phyloP scores from a whole-genome alignment of 2,329 filamentous ascomycete genomes.

The Verticillium longisporum region DNA sequence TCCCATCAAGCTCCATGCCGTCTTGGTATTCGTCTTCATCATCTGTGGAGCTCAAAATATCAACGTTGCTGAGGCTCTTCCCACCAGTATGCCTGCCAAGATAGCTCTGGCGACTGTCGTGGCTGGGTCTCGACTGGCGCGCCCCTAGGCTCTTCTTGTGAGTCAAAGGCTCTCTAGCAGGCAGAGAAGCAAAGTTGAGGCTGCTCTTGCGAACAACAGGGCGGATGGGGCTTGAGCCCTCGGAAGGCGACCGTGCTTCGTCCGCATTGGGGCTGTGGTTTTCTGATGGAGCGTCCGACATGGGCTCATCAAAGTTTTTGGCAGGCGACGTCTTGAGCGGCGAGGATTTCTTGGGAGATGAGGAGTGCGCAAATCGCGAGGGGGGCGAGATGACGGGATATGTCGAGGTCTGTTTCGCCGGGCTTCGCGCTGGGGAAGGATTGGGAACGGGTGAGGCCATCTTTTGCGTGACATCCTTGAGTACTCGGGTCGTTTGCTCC shows the following conservation, averaged over 20 bases:
- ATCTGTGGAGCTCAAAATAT: slow-evolving; percentile 34
- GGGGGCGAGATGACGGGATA: slow-evolving; percentile 12
- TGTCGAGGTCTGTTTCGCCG: slow-evolving; percentile 3
- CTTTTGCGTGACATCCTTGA: slow-evolving; percentile 11
- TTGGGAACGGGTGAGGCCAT: slow-evolving; percentile 9
- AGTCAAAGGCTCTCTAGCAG: slow-evolving; percentile 79
- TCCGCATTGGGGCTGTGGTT: slow-evolving; percentile 28
- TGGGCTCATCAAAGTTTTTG: slow-evolving; percentile 5
- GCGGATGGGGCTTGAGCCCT: slow-evolving; percentile 67
- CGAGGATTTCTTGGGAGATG: slow-evolving; percentile 15
- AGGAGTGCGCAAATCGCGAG: slow-evolving; percentile 3
- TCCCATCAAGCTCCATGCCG: slow-evolving; percentile 45
- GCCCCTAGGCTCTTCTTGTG: slow-evolving; percentile 77
- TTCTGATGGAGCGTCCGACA: background rate
- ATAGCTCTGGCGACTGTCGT: slow-evolving; percentile 66
- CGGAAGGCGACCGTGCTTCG: slow-evolving; percentile 55
- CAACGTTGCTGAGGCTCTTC: slow-evolving; percentile 53
- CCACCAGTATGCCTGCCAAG: slow-evolving; percentile 68
- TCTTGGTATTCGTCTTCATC: slow-evolving; percentile 43
- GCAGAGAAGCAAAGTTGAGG: slow-evolving; percentile 86
- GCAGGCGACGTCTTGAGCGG: slow-evolving; percentile 9
- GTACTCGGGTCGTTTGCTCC: slow-evolving; percentile 26
- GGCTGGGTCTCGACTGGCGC: slow-evolving; percentile 67
- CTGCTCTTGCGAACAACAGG: slow-evolving; percentile 86
- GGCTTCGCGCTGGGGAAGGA: slow-evolving; percentile 12